Conservation (phyloP, 306 rosid genomes). For the Cicer yamashitae region DNA sequence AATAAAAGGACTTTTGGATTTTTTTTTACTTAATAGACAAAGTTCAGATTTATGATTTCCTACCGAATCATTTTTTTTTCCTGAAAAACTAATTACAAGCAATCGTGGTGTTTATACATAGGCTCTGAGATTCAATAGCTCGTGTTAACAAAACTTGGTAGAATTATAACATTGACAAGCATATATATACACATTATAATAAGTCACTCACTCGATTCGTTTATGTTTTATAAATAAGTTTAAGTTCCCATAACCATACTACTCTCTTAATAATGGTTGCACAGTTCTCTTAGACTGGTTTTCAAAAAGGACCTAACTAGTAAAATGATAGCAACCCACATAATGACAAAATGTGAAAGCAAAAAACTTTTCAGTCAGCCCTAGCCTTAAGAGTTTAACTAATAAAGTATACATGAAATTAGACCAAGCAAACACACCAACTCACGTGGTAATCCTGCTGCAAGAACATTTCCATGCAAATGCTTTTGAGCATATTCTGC, state of each 20-base stretch:
- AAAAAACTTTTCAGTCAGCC: constrained; percentile 30
- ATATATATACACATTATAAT: constrained; percentile 1
- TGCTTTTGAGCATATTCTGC: constrained; percentile 83
- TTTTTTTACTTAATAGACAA: constrained; percentile 19
- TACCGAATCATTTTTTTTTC: not conserved
- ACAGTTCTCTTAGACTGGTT: constrained; percentile 14
- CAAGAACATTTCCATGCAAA: constrained; percentile 77
- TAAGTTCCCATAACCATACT: constrained; percentile 17
- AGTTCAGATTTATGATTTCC: constrained; percentile 25
- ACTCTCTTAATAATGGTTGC: constrained; percentile 17
- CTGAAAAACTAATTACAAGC: not conserved
- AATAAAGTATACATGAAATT: constrained; percentile 49
- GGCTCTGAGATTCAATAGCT: constrained; percentile 14
- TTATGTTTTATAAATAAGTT: constrained; percentile 5
- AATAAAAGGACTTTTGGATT: not conserved
- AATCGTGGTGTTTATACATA: not conserved
- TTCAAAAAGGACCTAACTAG: not conserved
- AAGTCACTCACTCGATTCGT: not conserved
- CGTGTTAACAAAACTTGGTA: constrained; percentile 1
- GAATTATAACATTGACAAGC: not conserved
- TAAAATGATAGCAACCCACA: constrained; percentile 17
- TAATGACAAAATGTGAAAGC: constrained; percentile 18
- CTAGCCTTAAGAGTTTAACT: constrained; percentile 31
- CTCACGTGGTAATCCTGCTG: constrained; percentile 99
- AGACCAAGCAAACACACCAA: constrained; percentile 96